Evolutionary conservation across 495 filamentous ascomycete genomes (phyloP), one percentile per base, ranked within the genome.

Genomic region (Umbilicaria muhlenbergii): DNA sequence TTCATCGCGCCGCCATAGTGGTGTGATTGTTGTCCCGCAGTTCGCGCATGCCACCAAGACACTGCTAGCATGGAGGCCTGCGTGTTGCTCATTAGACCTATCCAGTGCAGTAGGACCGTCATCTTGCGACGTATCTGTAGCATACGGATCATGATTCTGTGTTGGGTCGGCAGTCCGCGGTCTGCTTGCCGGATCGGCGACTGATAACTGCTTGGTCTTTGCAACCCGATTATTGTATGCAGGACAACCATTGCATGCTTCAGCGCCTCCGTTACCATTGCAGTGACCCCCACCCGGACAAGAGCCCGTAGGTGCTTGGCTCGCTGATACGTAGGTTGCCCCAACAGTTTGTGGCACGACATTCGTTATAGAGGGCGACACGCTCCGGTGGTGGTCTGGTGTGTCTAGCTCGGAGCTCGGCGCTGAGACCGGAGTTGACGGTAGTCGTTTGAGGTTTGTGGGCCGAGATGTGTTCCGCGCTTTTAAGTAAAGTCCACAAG

Each of bases 141-240:
- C 42, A 39, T 51, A 48, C 4, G 35, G 10, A 18, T 53, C 48
- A 5, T 49, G 49, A 34, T 38, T 37, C 12, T 34, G 36, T 34
- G 35, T 15, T 16, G 24, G 44, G 31, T 50, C 44, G 6, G 32
- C 28, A n/a, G 43, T 40, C n/a, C 43, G 41, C 32, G 37, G 34
- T 12, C 37, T 17, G 14, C 35, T 32, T n/a, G 50, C 31, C 39
- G 62, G 64, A 50, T 73, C 74, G 35, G 70, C 46, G n/a, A 78
- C 57, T 17, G 66, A 70, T 42, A 84, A 66, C 48, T 82, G 77
- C 31, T 80, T 82, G 39, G 83, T 82, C 62, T 94, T 94, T 42
- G 88, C 83, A 36, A 96, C 77, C 36, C 91, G 75, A 59, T 98
- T 98, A 66, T 98, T 98, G 67, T 80, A 96, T 5, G 92, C 92